Evolutionary conservation across 495 filamentous ascomycete genomes (phyloP), one percentile per base, ranked within the genome.

Genomic region (Xylaria palmicola): DNA sequence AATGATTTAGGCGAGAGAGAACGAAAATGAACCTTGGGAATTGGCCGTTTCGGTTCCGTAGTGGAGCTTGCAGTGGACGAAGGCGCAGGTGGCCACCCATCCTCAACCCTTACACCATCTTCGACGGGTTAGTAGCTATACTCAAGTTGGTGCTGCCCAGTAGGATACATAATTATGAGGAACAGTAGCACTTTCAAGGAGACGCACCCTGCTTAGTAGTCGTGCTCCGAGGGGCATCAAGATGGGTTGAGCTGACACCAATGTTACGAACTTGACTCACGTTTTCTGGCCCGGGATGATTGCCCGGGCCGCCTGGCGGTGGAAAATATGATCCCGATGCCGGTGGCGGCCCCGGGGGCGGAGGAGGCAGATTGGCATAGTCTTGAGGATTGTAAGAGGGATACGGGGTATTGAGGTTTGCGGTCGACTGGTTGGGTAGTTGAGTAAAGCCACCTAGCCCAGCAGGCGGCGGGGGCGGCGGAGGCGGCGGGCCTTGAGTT

Each of bases 1-100:
- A 72, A 79, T 48, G 74, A 76, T 32, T 73, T 67, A 2, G 76
- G 76, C 6, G 76, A 78, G 44, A 79, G 62, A 3, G 77, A 74
- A n/a, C 73, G 74, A 70, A 77, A 80, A 55, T 63, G 71, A 29
- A 77, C 80, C 62, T 73, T 81, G 13, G 65, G 17, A 0, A 61
- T 58, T 3, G 65, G 30, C 24, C 30, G 63, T 4, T 60, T 64
- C 3, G 41, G 43, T 3, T 63, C 62, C 8, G 59, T 17, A n/a
- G 6, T 15, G 19, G 50, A 37, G 27, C 39, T 37, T 12, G 8
- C 22, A 7, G 53, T 43, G 26, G 39, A 48, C 17, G 57, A 53
- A 13, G 51, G 17, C 9, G 56, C 50, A 41, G 56, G 32, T 19
- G 60, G 59, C 26, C 50, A 60, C 20, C 58, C n/a, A 15, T 10